A percentile compares a stretch with the other conserved stretches of the same genome.
These are phyloP conservation scores for Fusarium austroafricanum DNA, from an alignment of 2,329 filamentous ascomycete genomes.

Conservation along the genomic window DNA sequence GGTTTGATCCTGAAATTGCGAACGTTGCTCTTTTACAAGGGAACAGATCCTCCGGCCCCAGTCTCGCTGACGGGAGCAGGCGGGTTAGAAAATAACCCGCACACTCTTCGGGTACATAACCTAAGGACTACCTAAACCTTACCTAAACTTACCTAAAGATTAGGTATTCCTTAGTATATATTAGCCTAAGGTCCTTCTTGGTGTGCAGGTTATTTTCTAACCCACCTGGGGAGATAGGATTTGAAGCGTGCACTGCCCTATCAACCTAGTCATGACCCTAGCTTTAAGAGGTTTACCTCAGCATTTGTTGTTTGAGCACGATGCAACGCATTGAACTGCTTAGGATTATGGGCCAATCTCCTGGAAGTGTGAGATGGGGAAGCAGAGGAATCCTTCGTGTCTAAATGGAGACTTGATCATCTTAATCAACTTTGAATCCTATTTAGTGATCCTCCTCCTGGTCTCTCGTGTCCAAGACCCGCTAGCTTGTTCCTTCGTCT, in stretches of 20 bases:
- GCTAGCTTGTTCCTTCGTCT: slow-evolving; percentile 1
- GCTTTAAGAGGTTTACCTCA: background rate
- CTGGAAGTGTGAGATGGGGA: slow-evolving; percentile 3
- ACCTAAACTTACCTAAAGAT: too few species aligned
- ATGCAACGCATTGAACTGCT: slow-evolving; percentile 7
- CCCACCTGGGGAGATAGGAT: too few species aligned
- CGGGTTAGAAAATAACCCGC: too few species aligned
- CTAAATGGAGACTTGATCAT: slow-evolving; percentile 19
- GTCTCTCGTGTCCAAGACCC: background rate
- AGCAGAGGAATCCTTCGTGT: slow-evolving; percentile 14
- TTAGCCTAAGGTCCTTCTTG: too few species aligned
- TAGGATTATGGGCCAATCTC: background rate
- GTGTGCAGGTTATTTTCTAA: too few species aligned
- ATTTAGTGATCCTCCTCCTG: background rate
- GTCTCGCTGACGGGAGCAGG: slow-evolving; percentile 7
- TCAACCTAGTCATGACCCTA: slow-evolving; percentile 15
- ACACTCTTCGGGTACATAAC: too few species aligned
- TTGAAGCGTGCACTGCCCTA: slow-evolving; percentile 10
- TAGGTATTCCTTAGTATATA: too few species aligned
- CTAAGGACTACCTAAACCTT: too few species aligned
- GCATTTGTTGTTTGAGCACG: slow-evolving; percentile 9
- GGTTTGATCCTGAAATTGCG: slow-evolving; percentile 28
- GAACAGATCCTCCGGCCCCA: slow-evolving; percentile 25
- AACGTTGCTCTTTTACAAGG: slow-evolving; percentile 14
- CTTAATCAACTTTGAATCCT: slow-evolving; percentile 6